These are phyloP conservation scores for Kodamaea jinghongensis DNA, from an alignment of 805 yeast species.

Conservation along the genomic window DNA sequence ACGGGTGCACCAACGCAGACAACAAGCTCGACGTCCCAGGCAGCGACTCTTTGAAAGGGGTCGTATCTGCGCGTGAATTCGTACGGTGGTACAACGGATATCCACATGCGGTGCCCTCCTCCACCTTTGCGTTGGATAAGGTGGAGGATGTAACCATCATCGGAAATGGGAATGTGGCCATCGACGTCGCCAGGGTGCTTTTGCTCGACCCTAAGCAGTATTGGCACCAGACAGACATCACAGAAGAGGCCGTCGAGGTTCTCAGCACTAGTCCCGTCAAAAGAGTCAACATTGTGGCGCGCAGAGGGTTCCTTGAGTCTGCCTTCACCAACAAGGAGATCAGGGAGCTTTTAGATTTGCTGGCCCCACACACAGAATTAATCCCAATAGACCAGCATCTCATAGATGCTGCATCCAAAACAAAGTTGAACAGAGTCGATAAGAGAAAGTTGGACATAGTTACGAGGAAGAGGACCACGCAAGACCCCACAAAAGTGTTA, in stretches of 20 bases:
- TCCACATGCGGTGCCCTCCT: constrained; percentile 37
- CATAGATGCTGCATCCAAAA: constrained; percentile 26
- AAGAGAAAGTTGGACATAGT: constrained; percentile 67
- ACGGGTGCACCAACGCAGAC: constrained; percentile 68
- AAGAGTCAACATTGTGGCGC: constrained; percentile 70
- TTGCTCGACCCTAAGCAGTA: constrained; percentile 53
- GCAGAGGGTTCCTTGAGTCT: constrained; percentile 81
- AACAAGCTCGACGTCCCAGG: constrained; percentile 62
- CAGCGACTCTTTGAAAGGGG: constrained; percentile 53
- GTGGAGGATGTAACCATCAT: constrained; percentile 70
- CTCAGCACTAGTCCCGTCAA: constrained; percentile 55
- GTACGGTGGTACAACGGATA: constrained; percentile 97
- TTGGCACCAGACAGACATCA: constrained; percentile 73
- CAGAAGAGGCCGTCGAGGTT: constrained; percentile 53
- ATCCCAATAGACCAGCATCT: constrained; percentile 33
- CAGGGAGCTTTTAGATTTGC: constrained; percentile 72
- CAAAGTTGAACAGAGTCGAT: constrained; percentile 49
- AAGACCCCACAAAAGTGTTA: constrained; percentile 45
- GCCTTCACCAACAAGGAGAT: constrained; percentile 92
- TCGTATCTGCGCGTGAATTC: constrained; percentile 76
- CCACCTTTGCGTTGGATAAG: constrained; percentile 36
- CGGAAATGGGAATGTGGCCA: constrained; percentile 97
- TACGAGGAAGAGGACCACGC: constrained; percentile 3
- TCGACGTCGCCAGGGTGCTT: constrained; percentile 82
- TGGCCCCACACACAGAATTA: constrained; percentile 47